Evolutionary conservation across 345 rosid species (phyloP).

Genomic region (Salix purpurea): DNA sequence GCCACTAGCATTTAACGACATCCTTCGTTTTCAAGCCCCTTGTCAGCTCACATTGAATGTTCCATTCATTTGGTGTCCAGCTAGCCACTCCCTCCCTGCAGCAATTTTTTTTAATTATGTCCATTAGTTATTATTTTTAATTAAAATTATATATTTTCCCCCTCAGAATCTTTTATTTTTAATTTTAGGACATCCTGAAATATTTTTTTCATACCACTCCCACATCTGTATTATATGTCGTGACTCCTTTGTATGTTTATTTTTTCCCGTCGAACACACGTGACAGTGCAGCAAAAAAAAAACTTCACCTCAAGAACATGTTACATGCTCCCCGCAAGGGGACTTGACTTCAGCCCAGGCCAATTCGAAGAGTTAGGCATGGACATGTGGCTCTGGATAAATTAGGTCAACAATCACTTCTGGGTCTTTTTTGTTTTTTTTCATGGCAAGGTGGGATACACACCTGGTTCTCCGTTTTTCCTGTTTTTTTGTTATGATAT

Average conservation of each 20-base stretch:
- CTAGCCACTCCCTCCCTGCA: neutral
- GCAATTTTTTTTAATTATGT: too few relatives aligned
- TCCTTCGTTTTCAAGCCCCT: neutral
- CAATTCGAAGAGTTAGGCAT: neutral
- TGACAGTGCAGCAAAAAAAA: neutral
- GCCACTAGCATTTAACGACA: neutral
- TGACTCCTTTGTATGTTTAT: too few relatives aligned
- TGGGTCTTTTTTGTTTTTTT: neutral
- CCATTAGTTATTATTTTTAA: too few relatives aligned
- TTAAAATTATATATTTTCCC: too few relatives aligned
- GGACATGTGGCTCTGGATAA: neutral
- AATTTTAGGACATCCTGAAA: too few relatives aligned
- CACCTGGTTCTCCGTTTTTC: neutral
- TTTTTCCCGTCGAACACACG: neutral
- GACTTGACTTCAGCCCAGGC: neutral
- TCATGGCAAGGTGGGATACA: neutral
- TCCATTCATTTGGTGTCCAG: neutral
- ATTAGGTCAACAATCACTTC: slow-evolving; percentile 6
- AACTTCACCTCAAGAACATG: neutral
- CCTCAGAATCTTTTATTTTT: too few relatives aligned
- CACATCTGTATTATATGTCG: too few relatives aligned
- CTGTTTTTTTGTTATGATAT: neutral
- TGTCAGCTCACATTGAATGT: neutral
- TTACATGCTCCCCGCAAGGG: neutral
- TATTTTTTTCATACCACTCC: too few relatives aligned